Evolutionary conservation across 768 basidiomycete genomes (phyloP), one percentile per base, ranked within the genome.

Genomic region (Gautieria morchelliformis): DNA sequence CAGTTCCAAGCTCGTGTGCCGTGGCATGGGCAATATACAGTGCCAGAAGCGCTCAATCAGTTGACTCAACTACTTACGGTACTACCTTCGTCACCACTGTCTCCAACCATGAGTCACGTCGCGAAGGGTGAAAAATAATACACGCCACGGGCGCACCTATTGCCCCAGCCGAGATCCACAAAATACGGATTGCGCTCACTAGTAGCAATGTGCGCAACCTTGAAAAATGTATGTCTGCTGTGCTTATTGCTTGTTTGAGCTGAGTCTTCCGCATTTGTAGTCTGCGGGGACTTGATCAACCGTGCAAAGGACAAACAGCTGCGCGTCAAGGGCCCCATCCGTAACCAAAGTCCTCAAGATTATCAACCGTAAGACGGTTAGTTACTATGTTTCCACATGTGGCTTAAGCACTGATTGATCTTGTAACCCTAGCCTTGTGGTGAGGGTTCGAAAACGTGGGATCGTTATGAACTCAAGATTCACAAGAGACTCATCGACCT

Each of bases 391-490:
- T 30, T 12, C 19, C 9, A 22, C 35, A 11, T 59, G n/a, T 33
- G 5, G 20, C n/a, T 33, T 14, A 14, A 39, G 24, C 22, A 60
- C 47, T 45, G 17, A 59, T 49, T 20, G 19, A 17, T 3, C 22
- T 49, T 19, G 27, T 42, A 37, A n/a, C n/a, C 37, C 11, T 39
- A 96, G 91, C 90, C 96, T 74, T 98, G 96, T 70, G 96, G 96
- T 91, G 96, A 98, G 76, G 96, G 96, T 80, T 97, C 96, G 66
- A 99, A 99, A 86, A 99, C 96, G 70, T 99, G 96, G 96, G 96
- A 99, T 76, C 85, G 91, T 67, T 98, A 93, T 76, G 95, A 99
- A 77, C 86, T 99, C 77, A 94, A 94, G 80, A 80, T 99, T 61
- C 95, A 99, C 87, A 99, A 99, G 79, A 90, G 96, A 68, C 81